Conservation (phyloP, 2,329 filamentous ascomycete species). For the Neurospora sp. region DNA sequence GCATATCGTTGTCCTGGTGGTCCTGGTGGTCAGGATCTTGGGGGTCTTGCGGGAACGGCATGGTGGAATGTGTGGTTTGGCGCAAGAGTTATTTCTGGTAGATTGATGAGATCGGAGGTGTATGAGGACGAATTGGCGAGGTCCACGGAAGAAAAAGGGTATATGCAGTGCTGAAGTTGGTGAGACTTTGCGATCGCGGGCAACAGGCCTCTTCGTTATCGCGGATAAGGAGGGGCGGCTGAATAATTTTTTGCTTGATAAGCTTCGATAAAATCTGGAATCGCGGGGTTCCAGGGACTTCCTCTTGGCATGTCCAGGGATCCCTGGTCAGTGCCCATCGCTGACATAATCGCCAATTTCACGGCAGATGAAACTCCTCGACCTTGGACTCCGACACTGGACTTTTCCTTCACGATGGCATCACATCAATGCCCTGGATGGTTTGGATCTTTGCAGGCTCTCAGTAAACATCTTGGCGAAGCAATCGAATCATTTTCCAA, state of each 20-base stretch:
- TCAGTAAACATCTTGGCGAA: background rate
- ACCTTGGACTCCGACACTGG: background rate
- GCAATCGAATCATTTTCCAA: background rate
- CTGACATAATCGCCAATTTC: background rate
- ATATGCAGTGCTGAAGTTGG: background rate
- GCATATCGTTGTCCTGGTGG: slow-evolving; percentile 37
- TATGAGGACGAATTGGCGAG: background rate
- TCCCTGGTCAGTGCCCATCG: background rate
- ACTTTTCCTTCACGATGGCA: background rate
- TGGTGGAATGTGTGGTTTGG: background rate
- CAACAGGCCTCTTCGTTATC: background rate
- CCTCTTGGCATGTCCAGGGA: background rate
- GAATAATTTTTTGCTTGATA: background rate
- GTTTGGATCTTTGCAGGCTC: background rate
- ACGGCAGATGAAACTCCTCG: background rate
- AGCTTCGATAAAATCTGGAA: background rate
- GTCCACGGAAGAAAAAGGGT: background rate
- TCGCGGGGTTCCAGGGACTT: background rate
- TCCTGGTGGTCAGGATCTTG: slow-evolving; percentile 26
- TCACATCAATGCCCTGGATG: background rate
- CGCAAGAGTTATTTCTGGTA: background rate
- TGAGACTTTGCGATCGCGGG: background rate
- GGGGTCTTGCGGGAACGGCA: background rate
- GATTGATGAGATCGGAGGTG: background rate
- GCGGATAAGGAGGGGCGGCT: background rate